phyloP scores from a whole-genome alignment of 164 flowering plant genomes.

The Platanus orientalis region DNA sequence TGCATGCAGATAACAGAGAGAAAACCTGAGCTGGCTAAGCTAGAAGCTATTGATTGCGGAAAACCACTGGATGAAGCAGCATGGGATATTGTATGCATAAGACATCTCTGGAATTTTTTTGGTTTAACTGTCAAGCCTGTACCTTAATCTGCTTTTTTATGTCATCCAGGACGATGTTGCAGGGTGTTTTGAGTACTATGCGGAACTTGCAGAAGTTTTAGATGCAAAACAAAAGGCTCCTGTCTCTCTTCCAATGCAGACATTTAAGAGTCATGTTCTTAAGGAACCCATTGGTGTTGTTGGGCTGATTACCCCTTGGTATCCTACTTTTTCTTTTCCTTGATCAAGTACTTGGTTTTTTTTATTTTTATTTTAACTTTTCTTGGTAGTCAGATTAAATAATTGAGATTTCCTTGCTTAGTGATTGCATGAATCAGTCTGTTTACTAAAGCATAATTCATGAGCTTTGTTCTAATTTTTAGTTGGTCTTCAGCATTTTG shows the following conservation, averaged over 20 bases:
- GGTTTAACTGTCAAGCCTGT: not conserved
- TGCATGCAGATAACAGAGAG: slow-evolving; percentile 64
- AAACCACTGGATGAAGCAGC: slow-evolving; percentile 93
- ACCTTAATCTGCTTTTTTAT: slow-evolving; percentile 15
- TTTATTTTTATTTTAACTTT: not conserved
- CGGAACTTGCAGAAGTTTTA: slow-evolving; percentile 87
- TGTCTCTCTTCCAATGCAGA: slow-evolving; percentile 70
- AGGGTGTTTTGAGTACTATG: slow-evolving; percentile 91
- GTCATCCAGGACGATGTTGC: slow-evolving; percentile 91
- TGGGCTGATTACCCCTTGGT: slow-evolving; percentile 97
- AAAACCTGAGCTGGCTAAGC: slow-evolving; percentile 61
- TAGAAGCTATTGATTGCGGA: slow-evolving; percentile 86
- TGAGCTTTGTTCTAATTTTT: not conserved
- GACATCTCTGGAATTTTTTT: not conserved
- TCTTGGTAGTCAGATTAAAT: not conserved
- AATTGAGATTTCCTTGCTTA: not conserved
- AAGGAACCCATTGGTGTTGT: slow-evolving; percentile 93
- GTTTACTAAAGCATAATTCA: not conserved
- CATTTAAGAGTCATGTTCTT: slow-evolving; percentile 63
- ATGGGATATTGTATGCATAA: slow-evolving; percentile 79
- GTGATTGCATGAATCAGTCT: no score
- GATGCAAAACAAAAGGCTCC: slow-evolving; percentile 81
- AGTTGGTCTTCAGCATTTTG: not conserved
- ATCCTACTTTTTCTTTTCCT: slow-evolving; percentile 11
- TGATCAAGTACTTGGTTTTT: not conserved